Base-by-base conservation (phyloP, 2,329 filamentous ascomycete species). In the Cladosporium sphaerospermum region DNA sequence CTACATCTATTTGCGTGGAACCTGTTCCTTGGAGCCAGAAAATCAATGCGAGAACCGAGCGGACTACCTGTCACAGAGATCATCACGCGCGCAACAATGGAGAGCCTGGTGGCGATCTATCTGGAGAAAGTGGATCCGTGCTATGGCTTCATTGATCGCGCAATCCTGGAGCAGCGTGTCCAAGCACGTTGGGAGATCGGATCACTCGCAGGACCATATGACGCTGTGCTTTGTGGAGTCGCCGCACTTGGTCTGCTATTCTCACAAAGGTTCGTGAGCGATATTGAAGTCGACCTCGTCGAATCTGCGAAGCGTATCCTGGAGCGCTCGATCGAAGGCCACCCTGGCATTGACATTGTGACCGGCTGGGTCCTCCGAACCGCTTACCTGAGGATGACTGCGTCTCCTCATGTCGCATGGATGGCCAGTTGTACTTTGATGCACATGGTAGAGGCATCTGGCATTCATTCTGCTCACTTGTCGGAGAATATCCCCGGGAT, bases 1-100 rank as follows among this genome's bases (percentile, higher is more conserved):
- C 66, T 79, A 55, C 73, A 77, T 52, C 67, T 78, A 0, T 79
- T 81, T 58, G 77, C 74, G 0, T 81, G 78, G 78, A 80, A 81
- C 56, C 62, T 71, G 10, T 68, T 61, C 49, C 46, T 62, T 46
- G 31, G 59, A 9, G 57, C 61, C 1, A 48, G 54, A 0, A 45
- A 31, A 18, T 34, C 56, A 6, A 53, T 61, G 39, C 43, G 37
- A 9, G 16, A 52, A 7, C 41, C 41, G 3, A 53, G 61, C 3
- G 61, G 61, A 13, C 33, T 18, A n/a, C 64, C 67, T 1, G 67
- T 80, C 1, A 72, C 69, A 1, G 69, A 73, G 1, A 70, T 78
- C 18, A 59, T 78, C 2, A 72, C 76, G 0, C 69, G 70, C 31
- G 62, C 68, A 3, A 70, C 75, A 18, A 77, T 79, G 72, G 62